Evolutionary conservation across 192 early-diverging fungal species (phyloP), one percentile per base, ranked within the genome.

Genomic region (Thamnidium elegans): DNA sequence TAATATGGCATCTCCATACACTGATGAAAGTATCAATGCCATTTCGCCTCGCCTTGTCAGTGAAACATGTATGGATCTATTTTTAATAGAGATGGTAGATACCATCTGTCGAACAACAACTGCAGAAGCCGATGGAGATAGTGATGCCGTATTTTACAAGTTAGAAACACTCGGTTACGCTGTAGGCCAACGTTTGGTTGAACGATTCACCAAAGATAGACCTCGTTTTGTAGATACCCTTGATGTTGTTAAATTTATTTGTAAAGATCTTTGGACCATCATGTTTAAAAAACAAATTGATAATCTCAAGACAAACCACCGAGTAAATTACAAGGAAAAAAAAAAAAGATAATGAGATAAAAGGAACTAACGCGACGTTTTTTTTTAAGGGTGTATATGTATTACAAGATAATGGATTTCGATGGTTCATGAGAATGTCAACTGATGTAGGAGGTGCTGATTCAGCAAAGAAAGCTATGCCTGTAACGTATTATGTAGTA

Each of bases 281-380:
- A 74, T 96, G 50, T 99, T 98, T 71, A 93, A 95, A 72, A 94
- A 98, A 62, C 95, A 99, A 71, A 87, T 99, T 42, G 98, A 99
- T 68, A 98, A 98, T 66, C 79, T 99, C 10, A 99, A 99, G 74
- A 98, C 98, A 9, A 99, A 99, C 76, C 98, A 98, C 66, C 78
- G 94, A 39, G 91, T 94, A 68, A 32, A 6, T 48, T 15, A 14
- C 17, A 15, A 14, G n/a, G n/a, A 48, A 48, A 17, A 48, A 15
- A 17, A 10, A 63, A 10, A 30, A 7, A 48, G 4, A 9, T 45
- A 45, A 45, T 13, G 44, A n/a, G n/a, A 13, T 13, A 15, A 45
- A 13, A 45, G 21, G 47, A 13, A 19, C 23, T 2, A 9, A 55
- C 20, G 19, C 19, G 48, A 43, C 36, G 9, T 39, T 39, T 34